Evolutionary conservation across 2,329 filamentous ascomycete genomes (phyloP), one percentile per base, ranked within the genome.

Genomic region (Talaromyces piceae): DNA sequence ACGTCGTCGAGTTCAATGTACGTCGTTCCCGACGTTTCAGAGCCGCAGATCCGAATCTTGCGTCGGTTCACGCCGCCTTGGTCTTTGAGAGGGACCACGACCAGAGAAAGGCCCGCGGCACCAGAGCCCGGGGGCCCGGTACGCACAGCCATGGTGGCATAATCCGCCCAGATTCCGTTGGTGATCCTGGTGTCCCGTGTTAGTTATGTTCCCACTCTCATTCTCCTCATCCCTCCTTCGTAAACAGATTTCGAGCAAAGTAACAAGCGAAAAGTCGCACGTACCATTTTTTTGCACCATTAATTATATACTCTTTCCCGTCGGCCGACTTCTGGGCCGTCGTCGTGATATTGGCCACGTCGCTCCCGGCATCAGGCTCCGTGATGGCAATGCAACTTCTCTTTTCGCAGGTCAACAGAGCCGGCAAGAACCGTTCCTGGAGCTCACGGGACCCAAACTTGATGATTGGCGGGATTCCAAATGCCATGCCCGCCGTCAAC

Each of bases 1-100:
- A 89, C 86, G 49, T 89, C 84, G 59, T 88, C 85, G 1, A 90
- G 74, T 62, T 87, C 84, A 58, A 90, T 88, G 65, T 81, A 89
- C 0, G 86, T 87, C 1, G 86, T 89, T 2, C 86, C 80, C 0
- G 77, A 75, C 41, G 80, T 74, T 56, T 84, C 41, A 20, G n/a
- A 80, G 0, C 86, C 86, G 1, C 76, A 72, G 2, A 88, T 83
- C 58, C 84, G 83, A 49, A 89, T 69, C 3, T 82, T 74, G 1
- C 85, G 77, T 79, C 87, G 86, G 1, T 64, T 77, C 13, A 90
- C 85, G 7, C 86, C 86, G 0, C 78, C 76, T 41, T 84, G 69
- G 39, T 75, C 73, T 56, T 86, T 84, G n/a, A 90, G 66, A 0
- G 86, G 86, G 1, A 89, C 83, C 0, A 88, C 73, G 1, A 90